These are phyloP conservation scores for Heterobasidion occidentale DNA, from an alignment of 1,284 basidiomycete genomes.

Conservation along the genomic window DNA sequence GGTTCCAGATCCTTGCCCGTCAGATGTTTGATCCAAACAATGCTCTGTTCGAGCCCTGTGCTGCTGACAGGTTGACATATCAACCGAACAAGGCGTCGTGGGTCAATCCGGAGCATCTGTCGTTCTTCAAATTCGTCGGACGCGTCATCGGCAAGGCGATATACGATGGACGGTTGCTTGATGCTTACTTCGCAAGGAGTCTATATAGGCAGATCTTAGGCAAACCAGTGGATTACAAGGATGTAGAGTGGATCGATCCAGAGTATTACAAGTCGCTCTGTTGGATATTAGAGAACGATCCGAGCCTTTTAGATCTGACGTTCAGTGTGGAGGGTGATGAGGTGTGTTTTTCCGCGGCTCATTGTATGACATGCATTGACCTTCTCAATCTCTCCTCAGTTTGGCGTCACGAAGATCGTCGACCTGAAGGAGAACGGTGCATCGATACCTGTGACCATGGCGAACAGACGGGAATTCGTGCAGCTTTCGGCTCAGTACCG, in stretches of 20 bases:
- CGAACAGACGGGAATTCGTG: conserved; percentile 96
- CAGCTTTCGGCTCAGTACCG: conserved; percentile 88
- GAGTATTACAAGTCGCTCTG: conserved; percentile 92
- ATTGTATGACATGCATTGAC: neutral
- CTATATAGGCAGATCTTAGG: conserved; percentile 90
- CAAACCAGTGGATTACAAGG: conserved; percentile 87
- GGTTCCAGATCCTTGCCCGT: conserved; percentile 96
- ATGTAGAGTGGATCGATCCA: conserved; percentile 95
- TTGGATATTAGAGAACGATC: conserved; percentile 91
- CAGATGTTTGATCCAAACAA: conserved; percentile 99
- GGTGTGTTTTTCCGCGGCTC: conserved; percentile 34
- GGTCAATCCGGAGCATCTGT: conserved; percentile 91
- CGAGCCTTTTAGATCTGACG: conserved; percentile 76
- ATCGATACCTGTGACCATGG: conserved; percentile 80
- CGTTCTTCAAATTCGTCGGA: conserved; percentile 99
- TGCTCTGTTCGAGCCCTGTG: conserved; percentile 95
- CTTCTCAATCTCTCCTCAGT: conserved; percentile 35
- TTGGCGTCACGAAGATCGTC: conserved; percentile 83
- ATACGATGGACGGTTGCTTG: conserved; percentile 90
- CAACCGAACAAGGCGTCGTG: conserved; percentile 95
- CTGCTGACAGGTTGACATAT: conserved; percentile 89
- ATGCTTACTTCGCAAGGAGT: conserved; percentile 97
- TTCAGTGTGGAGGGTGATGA: conserved; percentile 92
- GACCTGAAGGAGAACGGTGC: conserved; percentile 83
- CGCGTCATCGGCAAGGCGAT: conserved; percentile 96